Base-by-base conservation (phyloP, 2,329 filamentous ascomycete genomes). In the Teratosphaeriaceae sp. region DNA sequence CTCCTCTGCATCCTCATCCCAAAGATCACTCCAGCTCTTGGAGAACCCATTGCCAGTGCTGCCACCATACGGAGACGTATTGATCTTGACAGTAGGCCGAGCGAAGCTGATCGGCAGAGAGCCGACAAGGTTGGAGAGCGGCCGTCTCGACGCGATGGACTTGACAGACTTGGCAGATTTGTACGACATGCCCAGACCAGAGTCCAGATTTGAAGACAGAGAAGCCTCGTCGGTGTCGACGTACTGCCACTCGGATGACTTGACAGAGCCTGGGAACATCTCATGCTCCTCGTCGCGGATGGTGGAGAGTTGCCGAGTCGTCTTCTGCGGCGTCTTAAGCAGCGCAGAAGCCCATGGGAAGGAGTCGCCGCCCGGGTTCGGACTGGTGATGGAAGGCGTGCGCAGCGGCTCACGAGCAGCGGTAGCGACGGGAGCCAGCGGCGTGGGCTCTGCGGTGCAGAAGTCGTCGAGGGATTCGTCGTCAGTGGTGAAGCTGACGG, bases 1-100 rank as follows among this genome's bases (percentile, higher is more conserved):
- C 49, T 84, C 60, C 54, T 85, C 64, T 58, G 92, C 88, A 42
- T 97, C 90, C 64, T 97, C 90, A 46, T 97, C 90, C 84, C 88
- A 96, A 65, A 97, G 80, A 64, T 98, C 92, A 59, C 89, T 95
- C 92, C 92, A 98, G 73, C 92, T 97, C 82, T 97, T 97, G 44
- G 92, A 95, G 37, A 94, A 86, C 37, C 77, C 72, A 42, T 44
- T 56, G 47, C 46, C 45, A 16, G 35, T 45, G 6, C n/a, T n/a
- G n/a, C 37, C 40, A 37, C 50, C 48, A 26, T 60, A 59, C 11
- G 55, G 53, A 7, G 45, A 34, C 40, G 46, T 78, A n/a, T n/a
- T n/a, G 3, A 85, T 81, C 74, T 90, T 82, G 48, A 42, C 78
- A 73, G 54, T 82, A 71, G 30, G 78, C 76, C 62, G 75, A 69